Percentiles rank a stretch among this genome's conserved stretches.
These are phyloP conservation scores for Cantharellus anzutake DNA, from an alignment of 768 basidiomycete species.

Conservation along the genomic window DNA sequence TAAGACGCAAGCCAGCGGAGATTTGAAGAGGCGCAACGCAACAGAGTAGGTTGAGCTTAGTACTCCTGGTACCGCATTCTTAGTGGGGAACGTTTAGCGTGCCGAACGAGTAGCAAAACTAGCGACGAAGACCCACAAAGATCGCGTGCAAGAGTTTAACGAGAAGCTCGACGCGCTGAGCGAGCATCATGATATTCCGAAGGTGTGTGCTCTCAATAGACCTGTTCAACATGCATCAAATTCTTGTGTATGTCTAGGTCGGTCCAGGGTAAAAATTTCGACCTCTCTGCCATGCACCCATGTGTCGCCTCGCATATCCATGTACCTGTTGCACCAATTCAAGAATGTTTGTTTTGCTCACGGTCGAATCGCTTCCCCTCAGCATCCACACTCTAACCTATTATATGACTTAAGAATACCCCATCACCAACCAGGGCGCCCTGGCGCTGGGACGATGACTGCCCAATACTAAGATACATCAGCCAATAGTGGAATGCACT, in stretches of 20 bases:
- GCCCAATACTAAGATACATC: too few relatives aligned
- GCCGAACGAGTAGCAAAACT: constrained; percentile 53
- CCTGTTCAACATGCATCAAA: neutral
- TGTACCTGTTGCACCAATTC: too few relatives aligned
- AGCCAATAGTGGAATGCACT: too few relatives aligned
- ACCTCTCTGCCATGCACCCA: too few relatives aligned
- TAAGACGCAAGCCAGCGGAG: constrained; percentile 80
- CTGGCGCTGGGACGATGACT: too few relatives aligned
- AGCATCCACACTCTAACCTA: too few relatives aligned
- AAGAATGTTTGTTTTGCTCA: too few relatives aligned
- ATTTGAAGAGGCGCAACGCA: constrained; percentile 74
- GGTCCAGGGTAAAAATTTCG: neutral
- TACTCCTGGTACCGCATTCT: neutral
- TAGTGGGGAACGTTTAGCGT: constrained; percentile 27
- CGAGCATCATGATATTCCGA: constrained; percentile 91
- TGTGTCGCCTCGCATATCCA: too few relatives aligned
- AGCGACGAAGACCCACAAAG: constrained; percentile 80
- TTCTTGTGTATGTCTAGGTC: neutral
- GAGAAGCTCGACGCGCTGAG: constrained; percentile 66
- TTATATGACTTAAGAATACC: too few relatives aligned
- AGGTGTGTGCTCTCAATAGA: constrained; percentile 22
- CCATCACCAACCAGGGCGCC: too few relatives aligned
- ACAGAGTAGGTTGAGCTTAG: constrained; percentile 29
- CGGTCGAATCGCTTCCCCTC: too few relatives aligned
- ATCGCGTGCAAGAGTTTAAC: constrained; percentile 83